These are phyloP conservation scores for Paradendryphiella salina DNA, from an alignment of 2,329 filamentous ascomycete genomes.

Conservation along the genomic window DNA sequence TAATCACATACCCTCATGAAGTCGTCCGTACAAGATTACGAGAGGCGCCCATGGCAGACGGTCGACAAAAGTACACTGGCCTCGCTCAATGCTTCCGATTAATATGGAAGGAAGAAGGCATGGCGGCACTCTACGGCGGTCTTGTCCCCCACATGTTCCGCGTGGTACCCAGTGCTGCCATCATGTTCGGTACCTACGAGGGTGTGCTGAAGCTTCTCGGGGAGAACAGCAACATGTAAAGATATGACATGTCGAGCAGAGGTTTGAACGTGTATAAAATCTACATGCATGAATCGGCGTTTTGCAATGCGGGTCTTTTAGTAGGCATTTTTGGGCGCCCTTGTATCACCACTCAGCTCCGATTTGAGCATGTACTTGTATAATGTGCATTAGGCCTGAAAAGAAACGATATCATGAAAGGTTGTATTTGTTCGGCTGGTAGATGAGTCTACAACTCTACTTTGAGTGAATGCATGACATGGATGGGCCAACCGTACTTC, in stretches of 20 bases:
- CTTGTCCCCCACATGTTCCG: constrained; percentile 89
- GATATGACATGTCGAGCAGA: not conserved
- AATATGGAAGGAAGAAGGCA: constrained; percentile 85
- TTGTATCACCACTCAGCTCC: constrained; percentile 12
- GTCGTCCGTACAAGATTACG: constrained; percentile 82
- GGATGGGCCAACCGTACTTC: no score
- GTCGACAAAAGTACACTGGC: constrained; percentile 81
- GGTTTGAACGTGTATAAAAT: constrained; percentile 14
- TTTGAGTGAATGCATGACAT: not conserved
- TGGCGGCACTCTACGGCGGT: constrained; percentile 84
- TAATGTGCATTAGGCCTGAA: constrained; percentile 1
- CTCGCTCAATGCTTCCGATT: constrained; percentile 85
- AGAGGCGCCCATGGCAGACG: constrained; percentile 75
- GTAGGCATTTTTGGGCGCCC: constrained; percentile 8
- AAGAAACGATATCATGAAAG: constrained; percentile 5
- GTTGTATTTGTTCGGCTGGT: not conserved
- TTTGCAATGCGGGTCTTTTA: constrained; percentile 1
- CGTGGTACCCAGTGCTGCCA: constrained; percentile 87
- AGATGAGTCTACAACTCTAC: not conserved
- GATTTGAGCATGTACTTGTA: constrained; percentile 11
- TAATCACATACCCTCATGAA: constrained; percentile 91
- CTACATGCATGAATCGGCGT: constrained; percentile 17
- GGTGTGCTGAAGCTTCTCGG: constrained; percentile 55
- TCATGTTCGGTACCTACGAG: constrained; percentile 90
- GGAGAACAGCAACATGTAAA: constrained; percentile 47